Percentiles rank a stretch among this genome's conserved stretches.
phyloP scores from a whole-genome alignment of 345 rosid species.

The Rhodamnia argentea region DNA sequence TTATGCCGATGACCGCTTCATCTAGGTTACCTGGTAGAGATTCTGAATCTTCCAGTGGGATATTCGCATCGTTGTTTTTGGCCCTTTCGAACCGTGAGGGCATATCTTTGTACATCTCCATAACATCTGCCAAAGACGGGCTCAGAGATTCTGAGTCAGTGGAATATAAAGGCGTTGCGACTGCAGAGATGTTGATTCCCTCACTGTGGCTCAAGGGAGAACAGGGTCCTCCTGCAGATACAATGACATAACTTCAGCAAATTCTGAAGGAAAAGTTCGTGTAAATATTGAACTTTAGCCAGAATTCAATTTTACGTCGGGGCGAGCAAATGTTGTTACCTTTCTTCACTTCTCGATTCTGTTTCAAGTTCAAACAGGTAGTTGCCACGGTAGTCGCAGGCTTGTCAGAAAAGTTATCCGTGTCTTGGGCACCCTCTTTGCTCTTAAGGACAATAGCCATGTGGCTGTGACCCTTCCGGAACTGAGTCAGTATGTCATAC shows the following conservation, averaged over 20 bases:
- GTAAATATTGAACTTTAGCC: not conserved
- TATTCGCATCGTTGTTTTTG: not conserved
- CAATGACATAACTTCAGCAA: not conserved
- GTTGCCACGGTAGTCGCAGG: not conserved
- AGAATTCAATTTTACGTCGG: not conserved
- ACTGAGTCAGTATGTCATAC: constrained; percentile 23
- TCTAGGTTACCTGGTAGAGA: not conserved
- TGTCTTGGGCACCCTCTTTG: not conserved
- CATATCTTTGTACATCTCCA: not conserved
- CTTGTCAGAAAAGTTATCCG: not conserved
- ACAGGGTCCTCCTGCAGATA: not conserved
- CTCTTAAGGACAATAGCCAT: constrained; percentile 35
- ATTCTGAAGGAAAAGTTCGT: not conserved
- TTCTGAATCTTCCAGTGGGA: constrained; percentile 1
- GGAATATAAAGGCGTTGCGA: not conserved
- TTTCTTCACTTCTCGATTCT: not conserved
- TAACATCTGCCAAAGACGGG: not conserved
- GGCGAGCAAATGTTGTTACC: not conserved
- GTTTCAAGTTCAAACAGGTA: not conserved
- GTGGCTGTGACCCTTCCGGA: constrained; percentile 73
- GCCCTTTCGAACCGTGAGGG: not conserved
- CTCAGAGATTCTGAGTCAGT: not conserved
- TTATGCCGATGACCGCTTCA: constrained; percentile 6
- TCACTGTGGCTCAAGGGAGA: not conserved
- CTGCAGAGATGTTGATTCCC: not conserved